Percentiles rank a stretch among this genome's conserved stretches.
These are phyloP conservation scores for Collybiopsis luxurians DNA, from an alignment of 768 basidiomycete genomes.

Conservation along the genomic window DNA sequence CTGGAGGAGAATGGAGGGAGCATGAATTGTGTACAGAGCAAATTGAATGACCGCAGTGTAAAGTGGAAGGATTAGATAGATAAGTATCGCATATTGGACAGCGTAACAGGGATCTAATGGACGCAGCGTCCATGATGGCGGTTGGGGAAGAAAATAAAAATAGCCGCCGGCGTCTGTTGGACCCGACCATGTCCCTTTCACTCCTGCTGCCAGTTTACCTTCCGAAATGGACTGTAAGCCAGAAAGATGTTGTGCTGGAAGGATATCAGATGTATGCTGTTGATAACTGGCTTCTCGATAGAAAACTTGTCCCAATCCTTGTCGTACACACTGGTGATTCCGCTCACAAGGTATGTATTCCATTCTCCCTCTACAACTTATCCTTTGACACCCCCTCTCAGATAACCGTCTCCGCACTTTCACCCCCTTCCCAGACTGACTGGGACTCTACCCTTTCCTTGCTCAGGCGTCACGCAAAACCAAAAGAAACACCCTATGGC, in stretches of 20 bases:
- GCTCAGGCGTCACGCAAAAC: slow-evolving; percentile 64
- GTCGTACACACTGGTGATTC: slow-evolving; percentile 78
- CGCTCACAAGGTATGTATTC: slow-evolving; percentile 50
- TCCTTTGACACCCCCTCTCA: slow-evolving; percentile 20
- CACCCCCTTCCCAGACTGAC: slow-evolving; percentile 43
- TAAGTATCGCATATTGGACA: slow-evolving; percentile 54
- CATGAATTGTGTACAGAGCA: slow-evolving; percentile 54
- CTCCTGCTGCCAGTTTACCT: slow-evolving; percentile 15
- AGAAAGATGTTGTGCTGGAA: slow-evolving; percentile 45
- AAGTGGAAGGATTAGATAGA: slow-evolving; percentile 47
- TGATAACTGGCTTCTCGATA: slow-evolving; percentile 80
- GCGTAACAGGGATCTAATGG: slow-evolving; percentile 34
- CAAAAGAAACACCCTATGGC: slow-evolving; percentile 69
- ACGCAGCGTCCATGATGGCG: neutral
- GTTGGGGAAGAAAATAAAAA: neutral
- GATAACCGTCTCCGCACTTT: slow-evolving; percentile 61
- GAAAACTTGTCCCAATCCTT: slow-evolving; percentile 57
- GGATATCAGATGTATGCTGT: slow-evolving; percentile 86
- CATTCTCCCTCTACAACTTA: slow-evolving; percentile 16
- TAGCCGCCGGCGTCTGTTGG: neutral
- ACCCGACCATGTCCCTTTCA: neutral
- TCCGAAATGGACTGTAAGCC: slow-evolving; percentile 46
- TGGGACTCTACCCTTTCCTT: slow-evolving; percentile 61
- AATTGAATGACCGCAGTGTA: slow-evolving; percentile 83
- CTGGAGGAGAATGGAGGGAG: slow-evolving; percentile 12